Conservation (phyloP, 176 grass and related monocot species). For the Cenchrus fungigraminus region DNA sequence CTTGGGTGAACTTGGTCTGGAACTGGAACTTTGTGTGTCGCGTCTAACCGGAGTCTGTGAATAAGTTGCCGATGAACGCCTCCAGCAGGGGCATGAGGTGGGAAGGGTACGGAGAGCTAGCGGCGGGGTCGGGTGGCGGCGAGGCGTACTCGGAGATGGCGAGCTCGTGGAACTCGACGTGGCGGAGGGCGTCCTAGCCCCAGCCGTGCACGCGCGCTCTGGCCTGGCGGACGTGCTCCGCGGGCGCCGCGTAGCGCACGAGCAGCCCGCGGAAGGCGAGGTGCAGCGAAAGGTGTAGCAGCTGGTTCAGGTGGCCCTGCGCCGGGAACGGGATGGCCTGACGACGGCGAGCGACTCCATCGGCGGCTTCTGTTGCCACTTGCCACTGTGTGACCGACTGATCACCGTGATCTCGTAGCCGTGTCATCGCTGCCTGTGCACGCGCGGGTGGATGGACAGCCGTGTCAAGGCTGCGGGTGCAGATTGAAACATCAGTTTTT, state of each 20-base stretch:
- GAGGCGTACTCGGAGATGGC: background rate
- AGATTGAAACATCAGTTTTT: no score
- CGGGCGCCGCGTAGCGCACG: slow-evolving; percentile 47
- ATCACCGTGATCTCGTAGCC: no score
- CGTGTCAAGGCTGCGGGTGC: no score
- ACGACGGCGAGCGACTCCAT: no score
- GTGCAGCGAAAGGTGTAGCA: slow-evolving; percentile 55
- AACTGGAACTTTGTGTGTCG: slow-evolving; percentile 10
- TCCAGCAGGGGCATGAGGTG: background rate
- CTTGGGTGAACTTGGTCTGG: background rate
- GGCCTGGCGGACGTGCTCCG: slow-evolving; percentile 37
- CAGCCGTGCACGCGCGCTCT: background rate
- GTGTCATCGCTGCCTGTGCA: no score
- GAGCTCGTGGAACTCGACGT: background rate
- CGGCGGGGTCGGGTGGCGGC: background rate
- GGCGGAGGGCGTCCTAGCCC: background rate
- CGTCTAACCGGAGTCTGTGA: background rate
- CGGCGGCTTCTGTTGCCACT: no score
- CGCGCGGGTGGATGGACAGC: no score
- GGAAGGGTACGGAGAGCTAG: background rate
- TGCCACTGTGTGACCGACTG: no score
- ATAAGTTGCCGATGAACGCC: background rate
- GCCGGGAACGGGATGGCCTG: slow-evolving; percentile 35
- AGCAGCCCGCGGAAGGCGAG: slow-evolving; percentile 40
- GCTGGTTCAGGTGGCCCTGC: slow-evolving; percentile 66